Evolutionary conservation across 2,329 filamentous ascomycete species (phyloP), one percentile per base, ranked within the genome.

Genomic region (Penicillium sp.): DNA sequence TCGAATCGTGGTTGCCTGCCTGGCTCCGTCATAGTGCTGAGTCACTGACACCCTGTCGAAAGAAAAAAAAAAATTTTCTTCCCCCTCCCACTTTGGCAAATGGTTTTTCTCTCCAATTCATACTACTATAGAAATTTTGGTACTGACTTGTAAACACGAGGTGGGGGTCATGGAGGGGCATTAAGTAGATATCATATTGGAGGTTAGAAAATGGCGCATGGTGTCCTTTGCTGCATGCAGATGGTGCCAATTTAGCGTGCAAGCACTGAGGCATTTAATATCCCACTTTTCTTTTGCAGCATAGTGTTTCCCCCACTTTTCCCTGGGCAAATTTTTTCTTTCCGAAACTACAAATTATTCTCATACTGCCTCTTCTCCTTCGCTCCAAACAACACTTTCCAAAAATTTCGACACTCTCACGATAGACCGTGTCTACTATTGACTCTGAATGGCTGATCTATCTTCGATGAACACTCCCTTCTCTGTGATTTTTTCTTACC

Each of bases 1-100:
- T 49, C 26, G 26, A 49, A 49, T 49, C 13, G 45, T 30, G 45
- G 45, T 49, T 49, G 45, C 45, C 45, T 49, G 45, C 26, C 26
- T 26, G 26, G 24, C 45, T 24, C 19, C 45, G 45, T 30, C 45
- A 30, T 49, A 28, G 45, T 49, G n/a, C 15, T 10, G n/a, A n/a
- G n/a, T n/a, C n/a, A n/a, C n/a, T n/a, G 45, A 30, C 45, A 47
- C 24, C 42, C 4, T 13, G 44, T 8, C 13, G 3, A 47, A 3
- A 10, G 15, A 7, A 47, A 3, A 10, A 26, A 24, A 26, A 15
- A 26, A 7, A 4, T 44, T 44, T 44, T 45, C 7, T 24, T 13
- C 15, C 5, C 10, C 42, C 7, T 15, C 2, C 17, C 22, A 22
- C 10, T 15, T 15, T 12, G 15, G 4, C 10, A 15, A 15, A 26